Percentiles rank a stretch among this genome's conserved stretches.
Evolutionary conservation across 202 grass and related monocot genomes (phyloP).

Genomic region (Eragrostis tef): DNA sequence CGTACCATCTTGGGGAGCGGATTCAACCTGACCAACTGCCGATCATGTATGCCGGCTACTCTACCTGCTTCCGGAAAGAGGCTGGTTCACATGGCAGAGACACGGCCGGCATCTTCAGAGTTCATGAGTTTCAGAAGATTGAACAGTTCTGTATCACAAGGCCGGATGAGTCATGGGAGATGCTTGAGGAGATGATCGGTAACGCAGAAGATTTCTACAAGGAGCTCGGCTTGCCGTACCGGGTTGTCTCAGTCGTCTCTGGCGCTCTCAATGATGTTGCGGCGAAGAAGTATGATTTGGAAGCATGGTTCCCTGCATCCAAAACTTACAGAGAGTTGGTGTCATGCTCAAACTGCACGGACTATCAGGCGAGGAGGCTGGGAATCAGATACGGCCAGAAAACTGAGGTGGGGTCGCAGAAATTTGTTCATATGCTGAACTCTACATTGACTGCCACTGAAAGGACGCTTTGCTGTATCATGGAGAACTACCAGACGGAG

Average conservation of each 20-base stretch:
- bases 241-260: conserved; percentile 85
- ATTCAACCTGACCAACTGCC: conserved; percentile 79
- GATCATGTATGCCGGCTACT: conserved; percentile 58
- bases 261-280: conserved; percentile 87
- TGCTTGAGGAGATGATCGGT: conserved; percentile 72
- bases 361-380: conserved; percentile 87
- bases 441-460: conserved; percentile 89
- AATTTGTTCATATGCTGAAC: conserved; percentile 91
- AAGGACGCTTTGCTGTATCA: conserved; percentile 82
- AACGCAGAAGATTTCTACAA: conserved; percentile 90
- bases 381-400: conserved; percentile 87
- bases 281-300: conserved; percentile 95
- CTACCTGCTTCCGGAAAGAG: conserved; percentile 68
- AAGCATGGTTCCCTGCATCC: conserved; percentile 92
- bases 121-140: conserved; percentile 67
- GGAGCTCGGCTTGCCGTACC: conserved; percentile 83
- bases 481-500: conserved; percentile 81
- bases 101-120: conserved; percentile 64
- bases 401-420: conserved; percentile 81
- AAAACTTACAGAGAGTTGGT: conserved; percentile 85
- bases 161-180: conserved; percentile 60
- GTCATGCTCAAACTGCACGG: conserved; percentile 94
- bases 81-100: conserved; percentile 65
- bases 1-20: conserved; percentile 81
- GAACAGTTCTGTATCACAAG: conserved; percentile 63